Evolutionary conservation across 768 basidiomycete species (phyloP), one percentile per base, ranked within the genome.

Genomic region (Hortiboletus campestris): DNA sequence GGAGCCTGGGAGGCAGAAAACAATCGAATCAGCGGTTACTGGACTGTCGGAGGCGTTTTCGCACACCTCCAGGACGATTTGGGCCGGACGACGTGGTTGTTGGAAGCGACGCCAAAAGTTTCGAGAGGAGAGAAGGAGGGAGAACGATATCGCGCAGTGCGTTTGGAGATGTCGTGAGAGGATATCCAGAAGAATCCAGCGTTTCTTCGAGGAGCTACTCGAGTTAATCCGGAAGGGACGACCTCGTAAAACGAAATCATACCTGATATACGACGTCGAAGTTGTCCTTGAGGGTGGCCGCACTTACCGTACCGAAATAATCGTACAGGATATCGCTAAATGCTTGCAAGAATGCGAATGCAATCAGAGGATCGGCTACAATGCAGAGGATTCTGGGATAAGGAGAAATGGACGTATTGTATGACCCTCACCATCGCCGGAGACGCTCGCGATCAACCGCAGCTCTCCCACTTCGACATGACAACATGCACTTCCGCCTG

Each of bases 231-330:
- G 1, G 31, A 42, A 16, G 17, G 25, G n/a, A 49, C 16, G 38
- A 35, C 8, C 3, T 7, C 6, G 36, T 0, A 32, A 20, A 45
- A 34, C 8, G 22, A 31, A 25, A 5, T 58, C 81, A 25, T 59
- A 90, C 93, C 78, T 96, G 94, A 66, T 98, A 96, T 8, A 97
- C 94, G 25, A 92, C 84, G 65, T 98, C 95, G 70, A 97, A 96
- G 70, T 96, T 91, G 57, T 97, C 94, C 63, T 85, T 90, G 60
- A 98, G 73, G 3, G 84, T 86, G 6, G 83, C 80, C 25, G 89
- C 84, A 32, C 88, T 91, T 22, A 95, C 78, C n/a, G 84, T 81
- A 1, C 91, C 94, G 60, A 97, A 85, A 67, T 98, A 98, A 57
- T 96, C 92, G 46, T 78, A 76, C 43, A 98, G 73, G 44, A 95